Evolutionary conservation across 2,329 filamentous ascomycete genomes (phyloP).

Genomic region (Xylaria sp.): DNA sequence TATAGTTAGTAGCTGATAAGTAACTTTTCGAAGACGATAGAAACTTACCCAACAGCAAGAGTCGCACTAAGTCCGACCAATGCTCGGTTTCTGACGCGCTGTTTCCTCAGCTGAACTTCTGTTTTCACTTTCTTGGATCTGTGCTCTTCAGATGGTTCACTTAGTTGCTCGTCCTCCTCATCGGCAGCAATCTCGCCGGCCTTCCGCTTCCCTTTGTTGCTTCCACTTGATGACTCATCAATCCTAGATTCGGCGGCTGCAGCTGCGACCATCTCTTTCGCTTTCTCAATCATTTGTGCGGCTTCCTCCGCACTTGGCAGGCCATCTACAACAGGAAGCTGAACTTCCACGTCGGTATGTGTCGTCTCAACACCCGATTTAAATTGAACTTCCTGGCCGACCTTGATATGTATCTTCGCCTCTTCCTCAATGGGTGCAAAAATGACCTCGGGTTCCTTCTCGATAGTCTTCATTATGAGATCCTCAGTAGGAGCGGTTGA

Average conservation of each 20-base stretch:
- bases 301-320: conserved; percentile 81
- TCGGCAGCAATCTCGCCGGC: conserved; percentile 76
- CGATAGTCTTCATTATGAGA: conserved; percentile 58
- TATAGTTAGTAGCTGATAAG: conserved; percentile 21
- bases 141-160: conserved; percentile 58
- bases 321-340: conserved; percentile 73
- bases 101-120: conserved; percentile 82
- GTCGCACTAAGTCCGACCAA: conserved; percentile 87
- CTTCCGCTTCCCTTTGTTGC: conserved; percentile 76
- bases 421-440: conserved; percentile 66
- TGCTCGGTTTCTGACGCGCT: conserved; percentile 86
- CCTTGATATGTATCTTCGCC: conserved; percentile 72
- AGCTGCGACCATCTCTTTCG: conserved; percentile 86
- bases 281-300: conserved; percentile 83
- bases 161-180: conserved; percentile 64
- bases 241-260: conserved; percentile 62
- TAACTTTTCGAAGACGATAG: not conserved
- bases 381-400: conserved; percentile 66
- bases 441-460: conserved; percentile 60
- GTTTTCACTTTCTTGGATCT: conserved; percentile 82
- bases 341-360: conserved; percentile 78
- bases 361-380: conserved; percentile 72
- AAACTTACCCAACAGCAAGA: conserved; percentile 87
- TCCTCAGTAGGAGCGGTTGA: conserved; percentile 53
- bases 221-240: conserved; percentile 51